A percentile compares a stretch with the other conserved stretches of the same genome.
Evolutionary conservation across 192 early-diverging fungal species (phyloP).

Genomic region (Entophlyctis helioformis): DNA sequence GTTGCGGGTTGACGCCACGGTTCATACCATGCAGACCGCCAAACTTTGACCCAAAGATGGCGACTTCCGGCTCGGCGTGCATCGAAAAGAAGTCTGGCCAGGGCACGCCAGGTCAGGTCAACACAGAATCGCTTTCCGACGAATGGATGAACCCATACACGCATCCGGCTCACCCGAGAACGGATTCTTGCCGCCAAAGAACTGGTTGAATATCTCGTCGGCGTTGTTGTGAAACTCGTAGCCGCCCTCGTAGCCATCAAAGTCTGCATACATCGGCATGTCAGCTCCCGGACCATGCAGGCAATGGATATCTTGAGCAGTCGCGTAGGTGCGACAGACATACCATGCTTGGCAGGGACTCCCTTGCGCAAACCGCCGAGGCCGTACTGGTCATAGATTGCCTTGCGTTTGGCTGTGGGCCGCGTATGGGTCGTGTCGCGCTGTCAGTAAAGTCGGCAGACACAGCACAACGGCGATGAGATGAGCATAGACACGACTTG

Average conservation of each 20-base stretch:
- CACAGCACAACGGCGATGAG: too few relatives aligned
- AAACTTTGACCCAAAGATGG: constrained; percentile 37
- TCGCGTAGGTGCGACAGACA: too few relatives aligned
- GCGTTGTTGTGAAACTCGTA: constrained; percentile 40
- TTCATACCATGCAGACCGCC: constrained; percentile 46
- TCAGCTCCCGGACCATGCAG: neutral
- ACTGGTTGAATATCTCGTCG: constrained; percentile 29
- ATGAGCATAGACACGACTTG: too few relatives aligned
- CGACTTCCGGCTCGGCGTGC: constrained; percentile 10
- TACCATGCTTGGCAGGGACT: constrained; percentile 30
- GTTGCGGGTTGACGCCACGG: too few relatives aligned
- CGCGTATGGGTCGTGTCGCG: too few relatives aligned
- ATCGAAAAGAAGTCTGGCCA: constrained; percentile 33
- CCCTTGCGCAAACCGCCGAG: constrained; percentile 36
- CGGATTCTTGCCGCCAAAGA: constrained; percentile 45
- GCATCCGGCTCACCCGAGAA: constrained; percentile 23
- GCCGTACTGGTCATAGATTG: constrained; percentile 47
- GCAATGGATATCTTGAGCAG: too few relatives aligned
- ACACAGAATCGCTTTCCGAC: too few relatives aligned
- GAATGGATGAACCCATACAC: too few relatives aligned
- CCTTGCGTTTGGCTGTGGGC: constrained; percentile 23
- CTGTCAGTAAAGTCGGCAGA: too few relatives aligned
- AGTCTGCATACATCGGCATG: constrained; percentile 11
- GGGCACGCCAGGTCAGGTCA: too few relatives aligned
- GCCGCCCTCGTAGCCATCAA: constrained; percentile 29